phyloP scores from a whole-genome alignment of 2,329 filamentous ascomycete genomes.

The Penicillium sp. region DNA sequence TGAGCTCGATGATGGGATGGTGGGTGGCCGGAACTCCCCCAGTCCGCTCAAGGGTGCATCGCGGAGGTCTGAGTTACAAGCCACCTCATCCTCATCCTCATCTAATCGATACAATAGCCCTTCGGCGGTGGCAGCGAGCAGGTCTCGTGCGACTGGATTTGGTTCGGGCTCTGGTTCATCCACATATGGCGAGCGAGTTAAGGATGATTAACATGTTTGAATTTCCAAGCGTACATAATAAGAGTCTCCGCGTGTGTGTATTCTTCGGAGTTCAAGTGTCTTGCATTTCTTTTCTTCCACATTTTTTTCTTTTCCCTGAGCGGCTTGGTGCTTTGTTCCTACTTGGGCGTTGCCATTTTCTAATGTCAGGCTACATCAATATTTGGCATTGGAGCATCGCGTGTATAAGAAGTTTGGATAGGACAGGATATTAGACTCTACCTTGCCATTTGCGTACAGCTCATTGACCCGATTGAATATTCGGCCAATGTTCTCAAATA shows the following conservation, averaged over 20 bases:
- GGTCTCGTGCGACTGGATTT: constrained; percentile 33
- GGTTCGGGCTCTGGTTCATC: constrained; percentile 13
- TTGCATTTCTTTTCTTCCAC: constrained; percentile 12
- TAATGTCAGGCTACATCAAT: not conserved
- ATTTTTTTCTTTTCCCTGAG: constrained; percentile 9
- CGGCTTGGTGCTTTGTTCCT: constrained; percentile 19
- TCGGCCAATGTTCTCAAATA: not conserved
- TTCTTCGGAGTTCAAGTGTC: constrained; percentile 7
- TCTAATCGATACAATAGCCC: constrained; percentile 26
- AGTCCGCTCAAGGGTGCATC: constrained; percentile 15
- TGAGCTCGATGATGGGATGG: constrained; percentile 41
- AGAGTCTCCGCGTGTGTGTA: constrained; percentile 16
- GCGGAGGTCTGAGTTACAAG: constrained; percentile 20
- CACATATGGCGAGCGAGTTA: constrained; percentile 24
- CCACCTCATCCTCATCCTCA: constrained; percentile 26
- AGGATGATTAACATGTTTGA: constrained; percentile 32
- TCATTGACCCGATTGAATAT: not conserved
- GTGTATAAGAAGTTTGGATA: not conserved
- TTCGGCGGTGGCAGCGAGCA: constrained; percentile 33
- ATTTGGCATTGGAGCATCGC: not conserved
- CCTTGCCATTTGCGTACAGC: not conserved
- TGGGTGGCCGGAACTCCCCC: constrained; percentile 30
- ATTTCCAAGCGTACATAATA: constrained; percentile 27
- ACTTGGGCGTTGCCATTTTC: not conserved
- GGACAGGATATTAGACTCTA: not conserved